A percentile compares a stretch with the other conserved stretches of the same genome.
These are phyloP conservation scores for Heracleum sosnowskyi DNA, from an alignment of 129 eudicot genomes.

Conservation along the genomic window DNA sequence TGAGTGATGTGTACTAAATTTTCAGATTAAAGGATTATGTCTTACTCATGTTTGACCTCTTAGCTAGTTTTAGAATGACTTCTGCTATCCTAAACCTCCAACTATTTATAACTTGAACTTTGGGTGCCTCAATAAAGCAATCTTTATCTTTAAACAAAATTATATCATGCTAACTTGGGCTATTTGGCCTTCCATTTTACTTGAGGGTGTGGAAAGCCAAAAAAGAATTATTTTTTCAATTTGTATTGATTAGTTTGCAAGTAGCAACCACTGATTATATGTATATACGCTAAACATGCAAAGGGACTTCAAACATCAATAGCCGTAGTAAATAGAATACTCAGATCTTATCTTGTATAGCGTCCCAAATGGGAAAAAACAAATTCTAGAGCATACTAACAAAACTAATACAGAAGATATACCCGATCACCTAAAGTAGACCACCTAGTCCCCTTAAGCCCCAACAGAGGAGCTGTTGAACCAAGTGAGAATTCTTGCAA, in stretches of 20 bases:
- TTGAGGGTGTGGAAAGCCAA: neutral
- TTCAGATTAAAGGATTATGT: neutral
- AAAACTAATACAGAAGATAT: slow-evolving; percentile 1
- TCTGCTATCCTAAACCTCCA: neutral
- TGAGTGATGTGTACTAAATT: neutral
- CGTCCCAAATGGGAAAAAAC: neutral
- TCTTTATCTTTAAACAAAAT: neutral
- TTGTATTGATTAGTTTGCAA: neutral
- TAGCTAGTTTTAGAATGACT: neutral
- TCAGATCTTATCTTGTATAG: neutral
- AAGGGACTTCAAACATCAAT: neutral
- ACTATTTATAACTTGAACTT: neutral
- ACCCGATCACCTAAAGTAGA: slow-evolving; percentile 73
- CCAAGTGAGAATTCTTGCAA: slow-evolving; percentile 86
- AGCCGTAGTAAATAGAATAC: neutral
- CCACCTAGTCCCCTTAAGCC: slow-evolving; percentile 86
- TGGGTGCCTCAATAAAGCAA: neutral
- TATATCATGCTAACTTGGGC: neutral
- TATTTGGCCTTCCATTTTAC: neutral
- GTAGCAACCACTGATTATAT: neutral
- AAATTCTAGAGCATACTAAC: neutral
- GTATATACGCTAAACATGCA: neutral
- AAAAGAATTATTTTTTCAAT: neutral
- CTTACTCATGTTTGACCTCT: neutral
- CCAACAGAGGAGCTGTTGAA: slow-evolving; percentile 68